Percentiles rank a stretch among this genome's conserved stretches.
phyloP scores from a whole-genome alignment of 495 filamentous ascomycete species.

The Podospora bellae-mahoneyi region DNA sequence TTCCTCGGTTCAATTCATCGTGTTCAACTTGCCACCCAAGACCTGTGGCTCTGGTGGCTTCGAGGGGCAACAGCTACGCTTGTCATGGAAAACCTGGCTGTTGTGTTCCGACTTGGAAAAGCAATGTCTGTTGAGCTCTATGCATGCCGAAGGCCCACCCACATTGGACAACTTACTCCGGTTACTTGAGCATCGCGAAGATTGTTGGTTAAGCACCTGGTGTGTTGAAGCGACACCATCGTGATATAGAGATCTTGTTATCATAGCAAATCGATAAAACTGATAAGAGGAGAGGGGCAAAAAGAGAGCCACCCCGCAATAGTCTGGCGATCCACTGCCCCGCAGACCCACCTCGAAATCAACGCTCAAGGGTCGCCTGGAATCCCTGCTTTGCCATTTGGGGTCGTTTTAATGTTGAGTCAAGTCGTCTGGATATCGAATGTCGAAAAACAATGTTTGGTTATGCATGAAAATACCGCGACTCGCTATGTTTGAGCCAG shows the following conservation, averaged over 20 bases:
- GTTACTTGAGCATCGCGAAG: not conserved
- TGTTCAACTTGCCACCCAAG: not conserved
- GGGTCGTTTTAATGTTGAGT: not conserved
- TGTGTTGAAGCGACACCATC: not conserved
- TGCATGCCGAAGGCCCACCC: not conserved
- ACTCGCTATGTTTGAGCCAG: not conserved
- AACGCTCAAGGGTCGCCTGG: not conserved
- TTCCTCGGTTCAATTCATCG: not conserved
- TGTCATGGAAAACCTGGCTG: no score
- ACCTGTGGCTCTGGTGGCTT: not conserved
- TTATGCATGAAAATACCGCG: not conserved
- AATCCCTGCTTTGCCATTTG: not conserved
- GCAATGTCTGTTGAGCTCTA: not conserved
- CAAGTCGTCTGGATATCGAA: not conserved
- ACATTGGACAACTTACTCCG: not conserved
- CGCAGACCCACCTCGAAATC: constrained; percentile 3
- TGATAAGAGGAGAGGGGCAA: constrained; percentile 1
- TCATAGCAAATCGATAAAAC: not conserved
- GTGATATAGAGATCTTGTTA: no score
- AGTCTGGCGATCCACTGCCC: not conserved
- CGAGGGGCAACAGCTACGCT: not conserved
- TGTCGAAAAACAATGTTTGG: not conserved
- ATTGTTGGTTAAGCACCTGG: no score
- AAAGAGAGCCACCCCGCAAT: not conserved
- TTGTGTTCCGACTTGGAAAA: not conserved